Base-by-base conservation (phyloP, 129 eudicot species). In the Centaurea solstitialis region DNA sequence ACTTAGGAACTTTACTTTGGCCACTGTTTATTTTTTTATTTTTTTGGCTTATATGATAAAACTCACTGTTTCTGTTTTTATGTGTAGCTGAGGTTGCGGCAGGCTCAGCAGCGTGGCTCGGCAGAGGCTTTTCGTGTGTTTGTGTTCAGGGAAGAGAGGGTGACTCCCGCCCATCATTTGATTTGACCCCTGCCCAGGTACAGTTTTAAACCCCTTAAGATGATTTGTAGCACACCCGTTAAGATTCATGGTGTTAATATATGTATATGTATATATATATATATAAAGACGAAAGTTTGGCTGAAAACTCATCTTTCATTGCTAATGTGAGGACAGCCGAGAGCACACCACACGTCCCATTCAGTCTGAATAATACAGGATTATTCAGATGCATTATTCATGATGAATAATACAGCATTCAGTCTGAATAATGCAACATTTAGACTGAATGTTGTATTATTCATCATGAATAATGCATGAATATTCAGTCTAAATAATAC, bases 31-130 rank as follows among this genome's bases (percentile, higher is more conserved):
- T n/a, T n/a, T n/a, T n/a, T n/a, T n/a, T 53, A 15, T 53, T 53
- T 41, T 41, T 3, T 53, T 13, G n/a, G 3, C 17, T 4, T 53
- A 53, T 17, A 53, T 5, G 7, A 1, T 4, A 53, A 53, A 53
- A 53, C 8, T n/a, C 64, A 57, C 65, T 6, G 9, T 50, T 83
- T 68, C 65, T 84, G 15, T 59, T 82, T 57, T 71, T 85, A 45
- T 87, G 78, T 82, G 73, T 84, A 93, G 98, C 89, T 79, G 98
- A 94, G 92, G 99, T 91, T 77, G 97, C 86, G 65, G 97, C 98
- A 76, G 97, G 99, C 79, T 95, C 99, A 77, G 92, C 99, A 79
- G 99, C 99, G 53, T 95, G 99, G 99, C 88, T 95, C 30, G 99
- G 99, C 33, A 90, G 87, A 86, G 99, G 99, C n/a, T 92, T 95